phyloP scores from a whole-genome alignment of 257 asterid species.

The Nicotiana attenuata region DNA sequence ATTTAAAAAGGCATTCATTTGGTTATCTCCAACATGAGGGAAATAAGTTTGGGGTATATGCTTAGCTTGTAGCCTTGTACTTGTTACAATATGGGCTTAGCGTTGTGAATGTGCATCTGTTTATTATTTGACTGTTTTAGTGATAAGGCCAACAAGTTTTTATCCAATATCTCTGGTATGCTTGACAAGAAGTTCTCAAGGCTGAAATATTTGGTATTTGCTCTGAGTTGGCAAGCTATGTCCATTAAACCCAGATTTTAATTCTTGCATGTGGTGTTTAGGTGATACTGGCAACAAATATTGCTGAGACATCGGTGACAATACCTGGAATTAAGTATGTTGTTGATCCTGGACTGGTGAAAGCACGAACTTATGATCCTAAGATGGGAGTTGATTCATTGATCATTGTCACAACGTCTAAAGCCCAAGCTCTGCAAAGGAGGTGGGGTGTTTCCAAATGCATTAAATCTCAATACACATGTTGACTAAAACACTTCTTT shows the following conservation, averaged over 20 bases:
- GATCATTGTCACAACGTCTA: constrained; percentile 81
- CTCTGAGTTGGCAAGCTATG: constrained; percentile 3
- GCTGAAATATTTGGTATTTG: not conserved
- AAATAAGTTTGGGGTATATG: not conserved
- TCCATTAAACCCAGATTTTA: not conserved
- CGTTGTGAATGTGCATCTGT: not conserved
- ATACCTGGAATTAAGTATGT: constrained; percentile 98
- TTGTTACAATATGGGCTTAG: not conserved
- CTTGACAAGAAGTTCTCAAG: not conserved
- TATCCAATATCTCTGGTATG: not conserved
- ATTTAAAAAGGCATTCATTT: not conserved
- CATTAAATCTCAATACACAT: not conserved
- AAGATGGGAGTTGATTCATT: constrained; percentile 80
- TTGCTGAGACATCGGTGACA: constrained; percentile 97
- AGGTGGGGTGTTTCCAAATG: constrained; percentile 36
- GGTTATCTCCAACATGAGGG: not conserved
- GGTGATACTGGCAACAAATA: constrained; percentile 94
- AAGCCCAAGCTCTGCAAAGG: constrained; percentile 97
- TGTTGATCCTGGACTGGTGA: constrained; percentile 96
- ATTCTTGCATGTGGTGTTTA: constrained; percentile 29
- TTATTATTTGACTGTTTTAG: not conserved
- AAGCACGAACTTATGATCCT: constrained; percentile 85
- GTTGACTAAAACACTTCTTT: not conserved
- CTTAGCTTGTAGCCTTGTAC: not conserved
- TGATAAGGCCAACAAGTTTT: not conserved